Base-by-base conservation (phyloP, 257 asterid species). In the Solanum tarijense region DNA sequence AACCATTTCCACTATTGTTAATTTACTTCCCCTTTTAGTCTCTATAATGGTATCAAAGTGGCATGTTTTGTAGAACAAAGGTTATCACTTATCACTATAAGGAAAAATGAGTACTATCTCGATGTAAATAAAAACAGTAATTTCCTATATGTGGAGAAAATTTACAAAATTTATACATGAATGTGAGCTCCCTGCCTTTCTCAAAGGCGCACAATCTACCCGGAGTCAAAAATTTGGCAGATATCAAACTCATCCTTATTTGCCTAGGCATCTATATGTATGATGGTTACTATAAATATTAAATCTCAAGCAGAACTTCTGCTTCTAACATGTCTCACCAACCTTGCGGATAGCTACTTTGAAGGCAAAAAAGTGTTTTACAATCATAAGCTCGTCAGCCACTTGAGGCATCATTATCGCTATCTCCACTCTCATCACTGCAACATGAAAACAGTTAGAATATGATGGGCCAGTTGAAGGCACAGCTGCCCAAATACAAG, bases 351-450 rank as follows among this genome's bases (percentile, higher is more conserved):
- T 43, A 46, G 7, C 73, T 18, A 72, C 38, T 60, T 35, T 8
- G 29, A 68, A 71, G 48, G 73, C 32, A 72, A 86, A 86, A 32
- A 32, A 86, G 69, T 55, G 46, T 21, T 72, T 8, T 7, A 78
- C 71, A 62, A 7, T 60, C 84, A 86, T 32, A 73, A 86, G 66
- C 84, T 29, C 68, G 76, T 90, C 81, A 94, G 89, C 91, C 87
- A 87, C 89, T 91, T 32, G 88, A 88, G 35, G 65, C 25, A 58
- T 93, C 98, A 29, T 92, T 93, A 69, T 91, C 98, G 39, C 96
- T 90, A 72, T 88, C 93, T 79, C 94, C 98, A 55, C 98, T 94
- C 87, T 90, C 98, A 86, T 95, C 98, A 87, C 98, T 95, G 96
- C 89, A 93, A 83, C 81, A 91, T n/a, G 87, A 29, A 84, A 87